These are phyloP conservation scores for Chlorella sp. DNA, from an alignment of 139 green algal genomes.

Conservation along the genomic window DNA sequence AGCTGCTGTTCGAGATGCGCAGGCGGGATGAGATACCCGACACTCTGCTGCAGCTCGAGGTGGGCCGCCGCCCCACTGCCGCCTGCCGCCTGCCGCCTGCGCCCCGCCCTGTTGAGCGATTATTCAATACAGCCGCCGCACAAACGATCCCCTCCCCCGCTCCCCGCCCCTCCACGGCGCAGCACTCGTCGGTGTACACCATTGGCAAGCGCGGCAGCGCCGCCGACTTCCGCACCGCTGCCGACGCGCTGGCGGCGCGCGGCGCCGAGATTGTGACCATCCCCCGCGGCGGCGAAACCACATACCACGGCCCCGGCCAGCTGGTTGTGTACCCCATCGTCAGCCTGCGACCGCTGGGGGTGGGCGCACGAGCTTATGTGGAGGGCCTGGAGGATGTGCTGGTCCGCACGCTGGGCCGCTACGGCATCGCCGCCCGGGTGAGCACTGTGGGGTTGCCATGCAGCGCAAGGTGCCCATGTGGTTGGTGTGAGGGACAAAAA, in stretches of 20 bases:
- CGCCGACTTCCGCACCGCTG: conserved; percentile 62
- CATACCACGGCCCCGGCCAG: conserved; percentile 94
- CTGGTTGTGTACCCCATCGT: conserved; percentile 94
- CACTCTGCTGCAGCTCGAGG: conserved; percentile 73
- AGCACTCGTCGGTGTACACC: conserved; percentile 87
- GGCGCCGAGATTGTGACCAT: conserved; percentile 24
- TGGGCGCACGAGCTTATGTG: conserved; percentile 89
- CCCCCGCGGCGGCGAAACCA: conserved; percentile 85
- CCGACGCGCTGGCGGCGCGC: not conserved
- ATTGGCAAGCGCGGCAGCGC: conserved; percentile 84
- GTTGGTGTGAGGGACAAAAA: not conserved
- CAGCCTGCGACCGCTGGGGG: conserved; percentile 61
- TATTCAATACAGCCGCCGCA: too few species aligned
- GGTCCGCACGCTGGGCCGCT: conserved; percentile 61
- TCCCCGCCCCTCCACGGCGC: too few species aligned
- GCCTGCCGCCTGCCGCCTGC: too few species aligned
- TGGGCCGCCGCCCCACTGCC: conserved; percentile 11
- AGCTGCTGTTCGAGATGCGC: conserved; percentile 46
- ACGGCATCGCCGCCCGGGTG: conserved; percentile 59
- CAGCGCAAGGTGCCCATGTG: not conserved
- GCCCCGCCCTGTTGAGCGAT: too few species aligned
- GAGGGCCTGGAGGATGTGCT: conserved; percentile 92
- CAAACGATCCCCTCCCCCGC: not conserved
- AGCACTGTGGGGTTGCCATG: not conserved
- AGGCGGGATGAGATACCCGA: conserved; percentile 45